Conservation (phyloP, 1,139 yeast genomes). For the Debaryomycetaceae sp. region DNA sequence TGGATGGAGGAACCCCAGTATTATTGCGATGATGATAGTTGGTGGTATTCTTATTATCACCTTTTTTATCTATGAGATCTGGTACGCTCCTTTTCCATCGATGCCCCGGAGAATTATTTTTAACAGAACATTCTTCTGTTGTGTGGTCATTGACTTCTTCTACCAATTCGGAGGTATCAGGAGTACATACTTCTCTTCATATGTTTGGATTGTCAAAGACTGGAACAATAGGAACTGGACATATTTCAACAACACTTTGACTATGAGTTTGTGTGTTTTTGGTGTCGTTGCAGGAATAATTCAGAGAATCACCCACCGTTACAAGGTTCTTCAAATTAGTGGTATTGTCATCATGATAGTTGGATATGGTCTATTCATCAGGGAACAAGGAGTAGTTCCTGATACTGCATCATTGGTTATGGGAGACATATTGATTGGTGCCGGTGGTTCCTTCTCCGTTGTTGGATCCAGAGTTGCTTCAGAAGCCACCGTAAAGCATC, state of each 20-base stretch:
- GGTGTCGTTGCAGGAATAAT: slow-evolving; percentile 25
- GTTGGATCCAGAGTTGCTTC: slow-evolving; percentile 27
- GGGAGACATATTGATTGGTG: slow-evolving; percentile 17
- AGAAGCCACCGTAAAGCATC: slow-evolving; percentile 38
- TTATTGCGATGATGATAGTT: slow-evolving; percentile 34
- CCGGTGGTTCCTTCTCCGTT: slow-evolving; percentile 25
- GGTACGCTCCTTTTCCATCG: slow-evolving; percentile 27
- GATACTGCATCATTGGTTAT: slow-evolving; percentile 10
- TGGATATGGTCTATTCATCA: slow-evolving; percentile 19
- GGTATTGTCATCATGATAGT: slow-evolving; percentile 26
- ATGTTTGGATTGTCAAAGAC: slow-evolving; percentile 13
- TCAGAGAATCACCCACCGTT: slow-evolving; percentile 23
- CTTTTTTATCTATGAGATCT: slow-evolving; percentile 22
- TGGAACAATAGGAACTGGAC: slow-evolving; percentile 24
- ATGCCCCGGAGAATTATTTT: slow-evolving; percentile 25
- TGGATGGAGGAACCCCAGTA: slow-evolving; percentile 31
- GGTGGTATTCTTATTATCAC: slow-evolving; percentile 27
- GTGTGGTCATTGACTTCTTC: slow-evolving; percentile 23
- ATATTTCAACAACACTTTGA: slow-evolving; percentile 25
- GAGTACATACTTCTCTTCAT: slow-evolving; percentile 9
- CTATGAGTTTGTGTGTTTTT: slow-evolving; percentile 26
- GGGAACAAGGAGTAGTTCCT: slow-evolving; percentile 1
- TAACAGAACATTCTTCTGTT: slow-evolving; percentile 29
- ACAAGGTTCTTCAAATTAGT: slow-evolving; percentile 22
- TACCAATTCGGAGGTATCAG: slow-evolving; percentile 19